Percentiles rank a stretch among this genome's conserved stretches.
Conservation (phyloP, 1,284 basidiomycete genomes). For the Ganoderma resinaceum region DNA sequence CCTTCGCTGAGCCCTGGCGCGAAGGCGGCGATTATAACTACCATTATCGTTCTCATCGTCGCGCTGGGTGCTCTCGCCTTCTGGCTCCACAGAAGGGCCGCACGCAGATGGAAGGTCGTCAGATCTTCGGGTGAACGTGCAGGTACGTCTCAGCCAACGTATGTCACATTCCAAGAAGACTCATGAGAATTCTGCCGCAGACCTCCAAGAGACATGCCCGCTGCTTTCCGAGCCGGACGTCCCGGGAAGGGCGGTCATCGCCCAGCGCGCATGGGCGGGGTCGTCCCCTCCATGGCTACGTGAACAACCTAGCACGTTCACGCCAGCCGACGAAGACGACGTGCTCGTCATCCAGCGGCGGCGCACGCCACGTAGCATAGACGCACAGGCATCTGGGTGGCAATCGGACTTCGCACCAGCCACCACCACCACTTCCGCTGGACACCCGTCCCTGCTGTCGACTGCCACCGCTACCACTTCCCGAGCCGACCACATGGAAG, state of each 20-base stretch:
- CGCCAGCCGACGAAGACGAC: neutral
- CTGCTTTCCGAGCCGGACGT: neutral
- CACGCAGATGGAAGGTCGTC: neutral
- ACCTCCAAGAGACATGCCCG: slow-evolving; percentile 1
- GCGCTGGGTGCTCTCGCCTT: neutral
- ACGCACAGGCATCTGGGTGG: neutral
- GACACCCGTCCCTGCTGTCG: neutral
- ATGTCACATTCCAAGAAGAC: neutral
- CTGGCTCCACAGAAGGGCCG: neutral
- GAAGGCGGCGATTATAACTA: neutral
- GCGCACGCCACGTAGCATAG: neutral
- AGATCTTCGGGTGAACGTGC: neutral
- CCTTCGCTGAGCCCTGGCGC: neutral
- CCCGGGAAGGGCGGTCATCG: neutral
- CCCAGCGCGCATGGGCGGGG: neutral
- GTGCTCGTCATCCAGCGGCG: neutral
- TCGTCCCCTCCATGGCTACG: neutral
- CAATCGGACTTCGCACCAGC: neutral
- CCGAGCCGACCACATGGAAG: neutral
- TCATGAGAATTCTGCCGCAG: neutral
- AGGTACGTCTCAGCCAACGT: neutral
- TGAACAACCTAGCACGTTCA: neutral
- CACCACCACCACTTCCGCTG: neutral
- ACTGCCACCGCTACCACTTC: neutral
- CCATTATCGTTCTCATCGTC: neutral